phyloP scores from a whole-genome alignment of 257 asterid species.

The Solanum sitiens region DNA sequence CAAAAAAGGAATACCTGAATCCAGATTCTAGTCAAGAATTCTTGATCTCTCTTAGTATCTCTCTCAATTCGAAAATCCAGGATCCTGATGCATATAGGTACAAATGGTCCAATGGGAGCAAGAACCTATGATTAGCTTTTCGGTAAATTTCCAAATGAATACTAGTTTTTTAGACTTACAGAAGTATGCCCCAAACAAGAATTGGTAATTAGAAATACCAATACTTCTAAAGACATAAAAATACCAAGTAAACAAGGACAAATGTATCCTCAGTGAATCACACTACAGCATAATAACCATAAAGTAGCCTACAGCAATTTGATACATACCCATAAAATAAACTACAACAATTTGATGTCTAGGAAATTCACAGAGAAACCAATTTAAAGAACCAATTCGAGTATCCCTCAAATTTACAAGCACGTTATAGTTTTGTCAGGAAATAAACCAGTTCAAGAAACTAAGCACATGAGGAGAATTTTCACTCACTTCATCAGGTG shows the following conservation, averaged over 20 bases:
- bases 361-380: neutral
- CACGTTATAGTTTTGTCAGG: neutral
- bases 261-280: neutral
- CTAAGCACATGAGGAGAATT: neutral
- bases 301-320: neutral
- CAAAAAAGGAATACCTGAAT: neutral
- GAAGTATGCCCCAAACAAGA: neutral
- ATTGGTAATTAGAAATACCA: neutral
- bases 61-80: neutral
- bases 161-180: neutral
- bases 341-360: neutral
- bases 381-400: neutral
- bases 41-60: neutral
- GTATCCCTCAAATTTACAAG: neutral
- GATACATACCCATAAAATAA: neutral
- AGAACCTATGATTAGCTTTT: neutral
- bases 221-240: neutral
- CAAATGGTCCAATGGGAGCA: too few relatives aligned
- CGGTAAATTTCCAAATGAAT: neutral
- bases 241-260: neutral
- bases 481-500: conserved; percentile 76
- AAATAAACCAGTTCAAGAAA: neutral
- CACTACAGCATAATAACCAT: neutral
- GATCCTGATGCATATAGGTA: too few relatives aligned
- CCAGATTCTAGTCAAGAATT: neutral